Base-by-base conservation (phyloP, 768 basidiomycete genomes). In the Lactarius akahatsu region DNA sequence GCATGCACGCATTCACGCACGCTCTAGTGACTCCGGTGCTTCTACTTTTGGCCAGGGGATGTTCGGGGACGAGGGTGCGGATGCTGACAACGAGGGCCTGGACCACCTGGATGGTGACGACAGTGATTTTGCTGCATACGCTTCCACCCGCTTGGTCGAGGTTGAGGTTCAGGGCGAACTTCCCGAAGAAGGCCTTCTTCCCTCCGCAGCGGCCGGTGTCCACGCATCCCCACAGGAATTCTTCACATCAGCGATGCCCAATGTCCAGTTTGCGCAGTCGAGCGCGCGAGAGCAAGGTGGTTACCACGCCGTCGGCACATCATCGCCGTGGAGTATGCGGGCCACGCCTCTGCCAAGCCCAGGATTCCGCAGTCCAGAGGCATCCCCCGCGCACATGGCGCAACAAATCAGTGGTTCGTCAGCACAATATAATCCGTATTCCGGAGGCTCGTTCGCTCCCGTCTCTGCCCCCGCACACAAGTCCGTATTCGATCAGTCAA, bases 1-100 rank as follows among this genome's bases (percentile, higher is more conserved):
- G 76, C 96, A 98, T 74, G 73, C 88, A 65, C 85, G 92, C 68
- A 94, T 92, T 57, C 95, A 96, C 77, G 81, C 82, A 63, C 78
- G 83, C 54, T 79, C 77, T 16, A 78, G 73, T 47, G 71, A 68
- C 4, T 41, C 50, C 4, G 56, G 77, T 73, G 64, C 74, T 66
- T 18, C 58, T 23, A 10, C 52, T 40, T 67, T 47, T 16, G 62
- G 63, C 11, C 20, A 57, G 16, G 62, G 50, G 28, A 55, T 63
- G 38, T 59, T 47, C 18, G 72, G 73, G 16, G 77, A 74, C 47
- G 69, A 71, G 60, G 76, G 71, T 34, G 73, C 67, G 30, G 74
- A 70, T 50, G 74, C 62, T 23, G 74, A 71, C 20, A 74, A 71
- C 41, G 80, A 82, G 54, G 74, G 73, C 41, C 66, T 76, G 52